Evolutionary conservation across 139 green algal genomes (phyloP).

Genomic region (Chlorokybus atmophyticus): DNA sequence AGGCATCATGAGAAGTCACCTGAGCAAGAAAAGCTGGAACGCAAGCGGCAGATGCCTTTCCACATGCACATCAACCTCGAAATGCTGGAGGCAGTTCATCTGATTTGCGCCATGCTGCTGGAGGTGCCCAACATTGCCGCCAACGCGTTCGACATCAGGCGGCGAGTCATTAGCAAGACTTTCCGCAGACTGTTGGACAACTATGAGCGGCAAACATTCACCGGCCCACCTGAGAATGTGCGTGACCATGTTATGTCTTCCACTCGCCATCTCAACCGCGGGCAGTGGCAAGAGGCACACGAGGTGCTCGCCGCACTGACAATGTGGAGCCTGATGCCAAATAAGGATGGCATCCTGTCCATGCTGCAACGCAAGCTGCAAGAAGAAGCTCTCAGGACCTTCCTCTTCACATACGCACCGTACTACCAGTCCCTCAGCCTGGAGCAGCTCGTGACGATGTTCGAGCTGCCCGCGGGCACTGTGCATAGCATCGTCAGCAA

Average conservation of each 20-base stretch:
- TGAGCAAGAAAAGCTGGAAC: conserved; percentile 86
- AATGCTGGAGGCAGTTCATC: conserved; percentile 78
- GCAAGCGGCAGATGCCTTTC: conserved; percentile 91
- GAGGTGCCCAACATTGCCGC: conserved; percentile 80
- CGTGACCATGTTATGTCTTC: conserved; percentile 91
- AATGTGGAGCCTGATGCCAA: conserved; percentile 59
- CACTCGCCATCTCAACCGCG: conserved; percentile 52
- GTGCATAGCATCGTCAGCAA: conserved; percentile 63
- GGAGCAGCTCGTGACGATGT: conserved; percentile 54
- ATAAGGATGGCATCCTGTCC: conserved; percentile 44
- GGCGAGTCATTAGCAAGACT: conserved; percentile 19
- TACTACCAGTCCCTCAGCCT: conserved; percentile 75
- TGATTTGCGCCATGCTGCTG: conserved; percentile 86
- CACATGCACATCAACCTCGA: conserved; percentile 99
- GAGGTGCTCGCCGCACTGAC: conserved; percentile 44
- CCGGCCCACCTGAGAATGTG: conserved; percentile 90
- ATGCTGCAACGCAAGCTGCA: conserved; percentile 64
- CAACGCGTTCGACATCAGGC: conserved; percentile 33
- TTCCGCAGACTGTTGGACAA: conserved; percentile 75
- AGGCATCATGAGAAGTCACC: conserved; percentile 29
- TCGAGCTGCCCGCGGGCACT: conserved; percentile 35
- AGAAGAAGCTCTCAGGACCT: conserved; percentile 79
- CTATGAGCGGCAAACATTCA: conserved; percentile 84
- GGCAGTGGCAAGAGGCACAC: conserved; percentile 69
- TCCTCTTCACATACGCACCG: conserved; percentile 69